These are phyloP conservation scores for Neophaeococcomyces mojaviensis DNA, from an alignment of 2,329 filamentous ascomycete genomes.

Conservation along the genomic window DNA sequence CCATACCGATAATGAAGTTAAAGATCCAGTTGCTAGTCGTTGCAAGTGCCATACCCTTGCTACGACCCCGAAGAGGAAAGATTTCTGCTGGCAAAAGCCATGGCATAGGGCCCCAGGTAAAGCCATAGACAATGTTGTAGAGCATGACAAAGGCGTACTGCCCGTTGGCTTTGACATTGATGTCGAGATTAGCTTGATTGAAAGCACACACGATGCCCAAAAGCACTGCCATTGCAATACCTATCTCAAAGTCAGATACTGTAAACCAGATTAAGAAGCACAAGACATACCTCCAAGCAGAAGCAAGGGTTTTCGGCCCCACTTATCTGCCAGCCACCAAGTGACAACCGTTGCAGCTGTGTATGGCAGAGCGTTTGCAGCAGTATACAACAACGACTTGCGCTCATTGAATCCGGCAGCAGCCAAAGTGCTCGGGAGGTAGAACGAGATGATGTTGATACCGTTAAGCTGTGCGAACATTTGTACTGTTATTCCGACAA, in stretches of 20 bases:
- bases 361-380: slow-evolving; percentile 35
- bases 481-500: slow-evolving; percentile 39
- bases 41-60: slow-evolving; percentile 76
- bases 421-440: slow-evolving; percentile 32
- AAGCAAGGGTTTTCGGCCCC: slow-evolving; percentile 34
- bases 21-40: slow-evolving; percentile 73
- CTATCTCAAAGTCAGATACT: no score
- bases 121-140: slow-evolving; percentile 88
- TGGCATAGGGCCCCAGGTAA: slow-evolving; percentile 71
- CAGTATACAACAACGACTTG: slow-evolving; percentile 35
- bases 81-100: slow-evolving; percentile 79
- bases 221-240: slow-evolving; percentile 42
- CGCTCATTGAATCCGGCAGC: slow-evolving; percentile 31
- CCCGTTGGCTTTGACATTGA: slow-evolving; percentile 39
- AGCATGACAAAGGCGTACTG: slow-evolving; percentile 67
- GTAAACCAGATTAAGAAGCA: slow-evolving; percentile 27
- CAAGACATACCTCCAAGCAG: slow-evolving; percentile 36
- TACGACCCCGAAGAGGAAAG: slow-evolving; percentile 79
- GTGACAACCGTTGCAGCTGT: slow-evolving; percentile 33
- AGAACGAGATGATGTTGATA: slow-evolving; percentile 44
- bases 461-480: slow-evolving; percentile 41
- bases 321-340: slow-evolving; percentile 35
- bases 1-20: slow-evolving; percentile 48
- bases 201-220: slow-evolving; percentile 45
- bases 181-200: slow-evolving; percentile 47